Evolutionary conservation across 1,139 yeast genomes (phyloP).

Genomic region (Candida neerlandica): DNA sequence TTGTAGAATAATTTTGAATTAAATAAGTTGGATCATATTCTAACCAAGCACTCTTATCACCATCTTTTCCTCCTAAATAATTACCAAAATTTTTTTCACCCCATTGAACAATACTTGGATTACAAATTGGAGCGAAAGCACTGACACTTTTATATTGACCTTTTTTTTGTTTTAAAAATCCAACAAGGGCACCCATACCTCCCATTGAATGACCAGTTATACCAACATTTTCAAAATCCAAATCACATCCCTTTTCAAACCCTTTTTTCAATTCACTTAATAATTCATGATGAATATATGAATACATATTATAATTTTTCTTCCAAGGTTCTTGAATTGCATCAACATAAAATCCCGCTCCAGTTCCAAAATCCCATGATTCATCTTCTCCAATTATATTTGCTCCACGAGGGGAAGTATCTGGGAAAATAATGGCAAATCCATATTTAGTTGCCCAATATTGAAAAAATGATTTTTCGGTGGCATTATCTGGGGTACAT

Average conservation of each 20-base stretch:
- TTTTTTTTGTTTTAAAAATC: conserved; percentile 76
- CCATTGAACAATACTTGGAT: conserved; percentile 78
- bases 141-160: conserved; percentile 78
- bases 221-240: conserved; percentile 63
- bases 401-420: conserved; percentile 97
- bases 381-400: conserved; percentile 79
- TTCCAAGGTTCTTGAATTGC: conserved; percentile 76
- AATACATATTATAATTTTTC: conserved; percentile 80
- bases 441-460: conserved; percentile 80
- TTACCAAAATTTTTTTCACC: conserved; percentile 81
- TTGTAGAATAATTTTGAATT: conserved; percentile 57
- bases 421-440: conserved; percentile 89
- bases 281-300: conserved; percentile 77
- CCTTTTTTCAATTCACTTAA: conserved; percentile 50
- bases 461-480: conserved; percentile 92
- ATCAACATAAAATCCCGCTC: conserved; percentile 93
- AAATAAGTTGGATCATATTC: conserved; percentile 82
- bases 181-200: conserved; percentile 87
- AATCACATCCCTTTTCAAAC: conserved; percentile 48
- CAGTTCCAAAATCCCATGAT: conserved; percentile 87
- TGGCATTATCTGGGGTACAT: conserved; percentile 90
- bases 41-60: conserved; percentile 55
- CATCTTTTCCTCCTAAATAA: conserved; percentile 74
- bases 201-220: conserved; percentile 98
- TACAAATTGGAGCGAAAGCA: conserved; percentile 89